These are phyloP conservation scores for Penicillium sp. DNA, from an alignment of 2,329 filamentous ascomycete species.

Conservation along the genomic window DNA sequence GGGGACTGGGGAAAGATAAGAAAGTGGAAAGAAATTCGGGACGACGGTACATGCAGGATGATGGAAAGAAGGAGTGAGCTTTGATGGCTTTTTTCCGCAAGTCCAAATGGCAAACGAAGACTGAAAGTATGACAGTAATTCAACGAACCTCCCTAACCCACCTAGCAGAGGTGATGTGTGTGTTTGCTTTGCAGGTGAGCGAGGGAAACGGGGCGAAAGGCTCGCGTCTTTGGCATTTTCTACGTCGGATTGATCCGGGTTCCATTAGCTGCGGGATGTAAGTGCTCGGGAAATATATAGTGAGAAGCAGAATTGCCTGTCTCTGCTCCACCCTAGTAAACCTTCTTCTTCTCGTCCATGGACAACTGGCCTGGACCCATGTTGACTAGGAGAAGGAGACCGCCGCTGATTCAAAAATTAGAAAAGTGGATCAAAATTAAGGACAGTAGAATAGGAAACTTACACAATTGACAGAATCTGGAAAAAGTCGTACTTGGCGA, in stretches of 20 bases:
- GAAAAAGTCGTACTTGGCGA: constrained; percentile 99
- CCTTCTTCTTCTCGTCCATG: constrained; percentile 99
- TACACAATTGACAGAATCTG: constrained; percentile 97
- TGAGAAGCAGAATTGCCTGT: constrained; percentile 10
- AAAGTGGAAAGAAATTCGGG: background rate
- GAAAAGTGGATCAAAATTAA: background rate
- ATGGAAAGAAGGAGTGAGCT: background rate
- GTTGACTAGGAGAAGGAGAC: constrained; percentile 94
- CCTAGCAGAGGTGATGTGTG: background rate
- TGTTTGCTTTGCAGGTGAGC: background rate
- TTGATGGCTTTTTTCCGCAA: background rate
- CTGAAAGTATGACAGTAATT: background rate
- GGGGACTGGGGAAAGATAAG: background rate
- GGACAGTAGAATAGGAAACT: constrained; percentile 37
- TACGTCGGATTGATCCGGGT: background rate
- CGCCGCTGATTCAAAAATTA: constrained; percentile 60
- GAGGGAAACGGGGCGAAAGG: background rate
- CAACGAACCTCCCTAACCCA: background rate
- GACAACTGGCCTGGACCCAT: constrained; percentile 97
- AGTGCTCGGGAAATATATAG: constrained; percentile 18
- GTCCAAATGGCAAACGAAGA: background rate
- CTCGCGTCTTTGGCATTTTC: background rate
- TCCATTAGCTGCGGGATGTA: constrained; percentile 22
- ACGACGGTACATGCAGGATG: background rate
- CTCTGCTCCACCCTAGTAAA: constrained; percentile 66